phyloP scores from a whole-genome alignment of 176 grass and related monocot genomes.

The Triticum monococcum region DNA sequence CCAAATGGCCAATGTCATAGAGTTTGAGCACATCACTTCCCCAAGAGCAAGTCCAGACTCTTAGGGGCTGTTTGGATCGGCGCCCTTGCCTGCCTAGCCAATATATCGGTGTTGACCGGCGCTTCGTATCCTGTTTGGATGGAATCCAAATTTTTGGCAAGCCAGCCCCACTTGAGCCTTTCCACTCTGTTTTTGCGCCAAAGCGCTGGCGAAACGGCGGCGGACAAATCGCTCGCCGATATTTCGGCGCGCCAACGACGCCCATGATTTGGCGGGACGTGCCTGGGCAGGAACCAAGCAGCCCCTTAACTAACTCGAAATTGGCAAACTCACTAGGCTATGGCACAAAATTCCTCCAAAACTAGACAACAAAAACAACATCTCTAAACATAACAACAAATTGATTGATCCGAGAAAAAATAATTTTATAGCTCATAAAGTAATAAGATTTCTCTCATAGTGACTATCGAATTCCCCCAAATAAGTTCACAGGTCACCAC shows the following conservation, averaged over 20 bases:
- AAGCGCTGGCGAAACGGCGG: no score
- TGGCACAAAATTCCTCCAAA: neutral
- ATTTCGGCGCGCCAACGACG: no score
- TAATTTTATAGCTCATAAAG: neutral
- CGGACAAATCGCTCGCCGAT: no score
- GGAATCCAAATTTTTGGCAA: no score
- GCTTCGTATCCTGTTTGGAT: no score
- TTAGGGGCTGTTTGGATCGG: neutral
- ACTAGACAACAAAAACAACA: neutral
- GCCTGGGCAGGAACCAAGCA: no score
- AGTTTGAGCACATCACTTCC: slow-evolving; percentile 16
- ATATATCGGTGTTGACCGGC: no score
- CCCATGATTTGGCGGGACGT: no score
- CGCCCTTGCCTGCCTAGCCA: no score
- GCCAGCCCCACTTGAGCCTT: no score
- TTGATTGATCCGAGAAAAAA: neutral
- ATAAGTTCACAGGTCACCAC: neutral
- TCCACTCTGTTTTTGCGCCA: no score
- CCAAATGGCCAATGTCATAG: neutral
- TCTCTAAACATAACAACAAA: neutral
- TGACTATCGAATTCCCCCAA: neutral
- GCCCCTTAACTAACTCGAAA: neutral
- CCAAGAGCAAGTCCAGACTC: neutral
- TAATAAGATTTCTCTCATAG: neutral
- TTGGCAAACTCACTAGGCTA: neutral